These are phyloP conservation scores for Psilocybe tampanensis DNA, from an alignment of 768 basidiomycete genomes.

Conservation along the genomic window DNA sequence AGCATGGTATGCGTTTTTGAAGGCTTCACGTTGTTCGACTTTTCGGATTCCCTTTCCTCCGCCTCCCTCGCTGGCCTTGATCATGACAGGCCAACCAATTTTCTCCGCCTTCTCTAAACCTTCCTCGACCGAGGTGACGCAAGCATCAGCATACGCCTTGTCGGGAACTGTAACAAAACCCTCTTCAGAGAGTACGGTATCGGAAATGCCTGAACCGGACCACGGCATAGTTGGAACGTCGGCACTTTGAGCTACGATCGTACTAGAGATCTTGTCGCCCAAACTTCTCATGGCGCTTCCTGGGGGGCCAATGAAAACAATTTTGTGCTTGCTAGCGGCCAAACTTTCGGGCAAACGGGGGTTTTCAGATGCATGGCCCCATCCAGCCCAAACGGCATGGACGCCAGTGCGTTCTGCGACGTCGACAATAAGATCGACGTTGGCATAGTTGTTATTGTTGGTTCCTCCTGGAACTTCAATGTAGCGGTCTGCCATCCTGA, in stretches of 20 bases:
- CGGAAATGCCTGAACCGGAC: slow-evolving; percentile 93
- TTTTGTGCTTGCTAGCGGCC: slow-evolving; percentile 89
- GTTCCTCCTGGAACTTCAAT: slow-evolving; percentile 98
- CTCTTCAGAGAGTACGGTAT: slow-evolving; percentile 79
- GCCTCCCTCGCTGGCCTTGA: slow-evolving; percentile 98
- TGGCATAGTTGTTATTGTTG: slow-evolving; percentile 99
- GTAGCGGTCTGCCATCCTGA: slow-evolving; percentile 99
- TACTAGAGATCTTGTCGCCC: slow-evolving; percentile 99
- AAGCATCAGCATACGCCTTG: slow-evolving; percentile 84
- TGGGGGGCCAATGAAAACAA: slow-evolving; percentile 98
- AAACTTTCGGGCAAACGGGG: slow-evolving; percentile 94
- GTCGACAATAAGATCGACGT: slow-evolving; percentile 98
- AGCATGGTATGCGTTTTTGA: slow-evolving; percentile 94
- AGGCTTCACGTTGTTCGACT: slow-evolving; percentile 83
- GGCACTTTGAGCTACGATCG: slow-evolving; percentile 97
- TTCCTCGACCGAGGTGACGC: slow-evolving; percentile 85
- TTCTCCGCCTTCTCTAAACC: slow-evolving; percentile 80
- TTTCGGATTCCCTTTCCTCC: slow-evolving; percentile 99
- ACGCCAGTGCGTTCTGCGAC: slow-evolving; percentile 97
- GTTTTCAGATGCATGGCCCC: slow-evolving; percentile 99
- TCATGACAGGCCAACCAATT: slow-evolving; percentile 99
- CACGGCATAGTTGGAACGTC: slow-evolving; percentile 98
- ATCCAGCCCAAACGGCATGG: slow-evolving; percentile 99
- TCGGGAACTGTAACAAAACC: slow-evolving; percentile 97
- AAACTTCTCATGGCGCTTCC: slow-evolving; percentile 99